Evolutionary conservation across 768 basidiomycete genomes (phyloP), one percentile per base, ranked within the genome.

Genomic region (Boletus eberwhitei): DNA sequence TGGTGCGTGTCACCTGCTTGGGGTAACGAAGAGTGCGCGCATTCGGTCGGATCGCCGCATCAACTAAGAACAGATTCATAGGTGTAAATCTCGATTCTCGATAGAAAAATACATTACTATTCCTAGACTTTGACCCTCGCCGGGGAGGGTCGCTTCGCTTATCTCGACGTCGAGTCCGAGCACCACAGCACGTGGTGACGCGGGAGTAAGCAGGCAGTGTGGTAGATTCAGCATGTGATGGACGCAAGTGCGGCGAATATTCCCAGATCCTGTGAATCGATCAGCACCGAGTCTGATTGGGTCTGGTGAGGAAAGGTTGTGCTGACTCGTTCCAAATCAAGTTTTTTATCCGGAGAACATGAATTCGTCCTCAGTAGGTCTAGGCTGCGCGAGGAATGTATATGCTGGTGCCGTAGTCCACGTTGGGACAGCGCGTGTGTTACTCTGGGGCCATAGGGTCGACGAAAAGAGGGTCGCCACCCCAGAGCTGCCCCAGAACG

Each of bases 81-180:
- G 19, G 31, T 13, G 40, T 32, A 50, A 50, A 55, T 55, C 53
- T 48, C 43, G 42, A 47, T 5, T 24, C 24, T 24, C 24, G 24
- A 43, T 45, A 42, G 40, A 39, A 53, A 35, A 40, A 22, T 48
- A 52, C 62, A n/a, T n/a, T 46, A 26, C 50, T 48, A 40, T 54
- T 50, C 42, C 29, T 44, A 46, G 54, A 41, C 12, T 47, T 21
- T 41, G 17, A n/a, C 44, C n/a, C 3, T 38, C 31, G 24, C 22
- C 9, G 35, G 35, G 21, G 47, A 2, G 16, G 26, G 24, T 24
- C 24, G 24, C 24, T 24, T 44, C 22, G 14, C 39, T 16, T 26
- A 9, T 9, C 36, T 35, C 22, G 48, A 43, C 55, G 17, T 58
- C 35, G 16, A n/a, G n/a, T n/a, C n/a, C n/a, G n/a, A 37, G 37